Evolutionary conservation across 2,329 filamentous ascomycete species (phyloP).

Genomic region (Tympanopsis confertula): DNA sequence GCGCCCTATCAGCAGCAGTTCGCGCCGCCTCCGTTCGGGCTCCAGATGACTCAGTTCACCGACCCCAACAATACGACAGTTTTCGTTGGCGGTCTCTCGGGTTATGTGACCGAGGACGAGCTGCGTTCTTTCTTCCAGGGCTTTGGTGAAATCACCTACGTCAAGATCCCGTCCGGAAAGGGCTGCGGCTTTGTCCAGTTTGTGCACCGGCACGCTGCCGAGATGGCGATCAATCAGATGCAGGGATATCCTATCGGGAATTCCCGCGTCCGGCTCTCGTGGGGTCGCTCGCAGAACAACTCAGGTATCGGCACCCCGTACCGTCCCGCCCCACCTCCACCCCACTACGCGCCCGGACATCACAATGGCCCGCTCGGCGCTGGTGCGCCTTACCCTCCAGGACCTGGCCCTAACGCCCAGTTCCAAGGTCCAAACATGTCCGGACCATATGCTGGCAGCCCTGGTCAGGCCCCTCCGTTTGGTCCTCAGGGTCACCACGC

Average conservation of each 20-base stretch:
- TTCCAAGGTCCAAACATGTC: not conserved
- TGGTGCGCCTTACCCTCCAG: constrained; percentile 1
- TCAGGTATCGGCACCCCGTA: constrained; percentile 96
- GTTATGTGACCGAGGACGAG: constrained; percentile 97
- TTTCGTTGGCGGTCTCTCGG: constrained; percentile 91
- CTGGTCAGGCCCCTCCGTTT: not conserved
- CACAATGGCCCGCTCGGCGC: constrained; percentile 36
- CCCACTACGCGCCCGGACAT: constrained; percentile 44
- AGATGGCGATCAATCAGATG: constrained; percentile 99
- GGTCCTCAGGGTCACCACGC: not conserved
- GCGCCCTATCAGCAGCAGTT: constrained; percentile 10
- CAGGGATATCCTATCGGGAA: constrained; percentile 98
- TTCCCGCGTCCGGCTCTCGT: constrained; percentile 91
- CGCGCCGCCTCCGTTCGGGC: constrained; percentile 33
- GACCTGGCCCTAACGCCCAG: not conserved
- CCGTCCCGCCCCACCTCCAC: constrained; percentile 76
- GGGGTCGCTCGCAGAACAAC: constrained; percentile 98
- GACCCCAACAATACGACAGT: constrained; percentile 99
- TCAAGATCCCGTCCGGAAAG: constrained; percentile 99
- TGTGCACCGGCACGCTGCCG: constrained; percentile 92
- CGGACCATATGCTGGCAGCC: not conserved
- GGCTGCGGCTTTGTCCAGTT: constrained; percentile 98
- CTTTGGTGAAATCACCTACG: constrained; percentile 98
- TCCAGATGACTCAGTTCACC: constrained; percentile 94
- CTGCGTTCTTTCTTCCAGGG: constrained; percentile 99